These are phyloP conservation scores for Dendrocalamus latiflorus DNA, from an alignment of 202 grass and related monocot genomes.

Conservation along the genomic window DNA sequence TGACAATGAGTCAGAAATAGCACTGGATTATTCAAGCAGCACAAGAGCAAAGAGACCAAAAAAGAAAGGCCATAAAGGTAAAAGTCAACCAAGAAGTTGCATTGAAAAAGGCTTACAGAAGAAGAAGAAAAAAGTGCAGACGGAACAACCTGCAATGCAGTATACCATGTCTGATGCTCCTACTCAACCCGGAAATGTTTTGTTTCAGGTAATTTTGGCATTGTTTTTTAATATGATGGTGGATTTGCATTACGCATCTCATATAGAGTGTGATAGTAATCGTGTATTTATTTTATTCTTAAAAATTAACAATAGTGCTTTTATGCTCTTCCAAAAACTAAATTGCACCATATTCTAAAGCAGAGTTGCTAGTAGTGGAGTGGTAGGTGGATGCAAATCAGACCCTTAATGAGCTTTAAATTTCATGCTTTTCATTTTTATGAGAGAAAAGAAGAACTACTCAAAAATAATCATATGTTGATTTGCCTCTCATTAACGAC, in stretches of 20 bases:
- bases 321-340: background rate
- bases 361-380: background rate
- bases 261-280: background rate
- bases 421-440: no score
- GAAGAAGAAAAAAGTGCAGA: slow-evolving; percentile 26
- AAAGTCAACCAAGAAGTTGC: slow-evolving; percentile 28
- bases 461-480: background rate
- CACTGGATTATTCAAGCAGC: slow-evolving; percentile 27
- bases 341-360: background rate
- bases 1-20: slow-evolving; percentile 14
- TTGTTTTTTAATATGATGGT: slow-evolving; percentile 19
- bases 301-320: background rate
- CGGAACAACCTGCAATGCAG: slow-evolving; percentile 21
- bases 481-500: background rate
- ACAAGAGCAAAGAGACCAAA: slow-evolving; percentile 26
- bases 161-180: slow-evolving; percentile 33
- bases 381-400: background rate
- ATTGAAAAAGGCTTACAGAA: slow-evolving; percentile 43
- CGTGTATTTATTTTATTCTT: background rate
- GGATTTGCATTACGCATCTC: background rate
- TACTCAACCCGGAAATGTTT: slow-evolving; percentile 33
- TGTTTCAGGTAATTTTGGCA: slow-evolving; percentile 39
- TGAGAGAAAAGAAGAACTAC: no score
- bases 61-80: slow-evolving; percentile 39
- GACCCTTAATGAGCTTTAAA: background rate